phyloP scores from a whole-genome alignment of 1,284 basidiomycete species.

The Mycosarcoma mackinlayi region DNA sequence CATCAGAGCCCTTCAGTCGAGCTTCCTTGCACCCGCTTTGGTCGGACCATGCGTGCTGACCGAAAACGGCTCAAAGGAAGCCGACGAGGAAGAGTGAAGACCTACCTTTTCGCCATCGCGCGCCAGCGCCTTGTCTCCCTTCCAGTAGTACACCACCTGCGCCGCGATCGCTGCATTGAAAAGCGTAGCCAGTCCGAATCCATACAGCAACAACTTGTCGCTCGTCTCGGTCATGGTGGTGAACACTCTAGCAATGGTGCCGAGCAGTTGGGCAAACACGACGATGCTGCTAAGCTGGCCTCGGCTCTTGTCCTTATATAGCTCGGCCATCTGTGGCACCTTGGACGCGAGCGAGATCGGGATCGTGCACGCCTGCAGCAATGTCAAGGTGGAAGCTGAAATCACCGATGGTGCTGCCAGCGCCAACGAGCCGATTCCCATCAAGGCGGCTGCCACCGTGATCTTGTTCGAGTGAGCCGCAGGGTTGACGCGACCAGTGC shows the following conservation, averaged over 20 bases:
- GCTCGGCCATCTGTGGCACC: constrained; percentile 66
- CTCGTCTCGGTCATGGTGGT: constrained; percentile 68
- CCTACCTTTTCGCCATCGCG: constrained; percentile 34
- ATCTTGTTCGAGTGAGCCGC: constrained; percentile 48
- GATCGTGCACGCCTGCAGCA: constrained; percentile 63
- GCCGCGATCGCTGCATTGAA: constrained; percentile 66
- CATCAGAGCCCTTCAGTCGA: constrained; percentile 24
- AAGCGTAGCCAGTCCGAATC: constrained; percentile 65
- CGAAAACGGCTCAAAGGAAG: constrained; percentile 26
- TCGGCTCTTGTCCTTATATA: constrained; percentile 59
- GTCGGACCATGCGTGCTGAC: constrained; percentile 39
- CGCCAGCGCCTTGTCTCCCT: constrained; percentile 43
- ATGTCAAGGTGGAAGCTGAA: constrained; percentile 42
- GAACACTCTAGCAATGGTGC: constrained; percentile 64
- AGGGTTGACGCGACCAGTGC: constrained; percentile 36
- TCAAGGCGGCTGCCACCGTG: constrained; percentile 79
- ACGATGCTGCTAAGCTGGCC: constrained; percentile 66
- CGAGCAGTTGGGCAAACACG: constrained; percentile 65
- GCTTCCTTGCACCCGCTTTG: constrained; percentile 30
- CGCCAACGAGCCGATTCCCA: constrained; percentile 79
- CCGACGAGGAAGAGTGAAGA: constrained; percentile 2
- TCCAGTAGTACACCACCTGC: constrained; percentile 65
- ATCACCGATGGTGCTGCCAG: constrained; percentile 54
- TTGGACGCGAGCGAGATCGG: constrained; percentile 66
- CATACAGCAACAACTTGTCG: constrained; percentile 64